These are phyloP conservation scores for Sutorius australiensis DNA, from an alignment of 768 basidiomycete species.

Conservation along the genomic window DNA sequence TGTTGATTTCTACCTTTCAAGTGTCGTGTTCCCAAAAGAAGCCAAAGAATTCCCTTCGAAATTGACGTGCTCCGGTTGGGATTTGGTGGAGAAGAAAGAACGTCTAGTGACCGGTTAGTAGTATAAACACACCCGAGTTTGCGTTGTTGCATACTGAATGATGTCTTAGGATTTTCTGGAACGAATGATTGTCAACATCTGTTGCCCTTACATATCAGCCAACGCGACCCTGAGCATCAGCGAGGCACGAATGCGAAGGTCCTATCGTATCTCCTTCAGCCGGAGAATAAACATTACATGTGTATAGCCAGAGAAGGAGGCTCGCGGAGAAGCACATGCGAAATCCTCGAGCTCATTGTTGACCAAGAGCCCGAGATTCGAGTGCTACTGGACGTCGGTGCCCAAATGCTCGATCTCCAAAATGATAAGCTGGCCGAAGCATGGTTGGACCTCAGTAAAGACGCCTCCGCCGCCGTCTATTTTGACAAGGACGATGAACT, in stretches of 20 bases:
- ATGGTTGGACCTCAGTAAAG: slow-evolving; percentile 36
- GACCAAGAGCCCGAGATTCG: slow-evolving; percentile 35
- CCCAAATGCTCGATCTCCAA: slow-evolving; percentile 50
- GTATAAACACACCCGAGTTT: not conserved
- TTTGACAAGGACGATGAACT: slow-evolving; percentile 34
- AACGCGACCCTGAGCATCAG: slow-evolving; percentile 28
- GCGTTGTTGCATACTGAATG: not conserved
- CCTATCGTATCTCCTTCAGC: slow-evolving; percentile 29
- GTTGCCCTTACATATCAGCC: slow-evolving; percentile 33
- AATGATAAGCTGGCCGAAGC: slow-evolving; percentile 38
- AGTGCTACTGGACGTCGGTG: slow-evolving; percentile 54
- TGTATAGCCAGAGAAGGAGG: slow-evolving; percentile 10
- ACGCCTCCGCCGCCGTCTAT: slow-evolving; percentile 29
- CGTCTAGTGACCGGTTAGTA: slow-evolving; percentile 15
- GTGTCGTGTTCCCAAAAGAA: slow-evolving; percentile 36
- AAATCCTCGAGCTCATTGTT: slow-evolving; percentile 31
- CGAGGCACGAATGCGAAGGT: slow-evolving; percentile 45
- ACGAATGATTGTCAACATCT: slow-evolving; percentile 40
- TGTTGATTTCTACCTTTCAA: slow-evolving; percentile 36
- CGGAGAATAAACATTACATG: slow-evolving; percentile 19
- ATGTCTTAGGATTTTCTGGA: slow-evolving; percentile 34
- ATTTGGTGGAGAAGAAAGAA: slow-evolving; percentile 29
- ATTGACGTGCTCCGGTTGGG: slow-evolving; percentile 36
- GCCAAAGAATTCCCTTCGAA: slow-evolving; percentile 36
- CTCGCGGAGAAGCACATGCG: slow-evolving; percentile 9